Conservation (phyloP, 2,329 filamentous ascomycete genomes). For the Onygenales sp. region DNA sequence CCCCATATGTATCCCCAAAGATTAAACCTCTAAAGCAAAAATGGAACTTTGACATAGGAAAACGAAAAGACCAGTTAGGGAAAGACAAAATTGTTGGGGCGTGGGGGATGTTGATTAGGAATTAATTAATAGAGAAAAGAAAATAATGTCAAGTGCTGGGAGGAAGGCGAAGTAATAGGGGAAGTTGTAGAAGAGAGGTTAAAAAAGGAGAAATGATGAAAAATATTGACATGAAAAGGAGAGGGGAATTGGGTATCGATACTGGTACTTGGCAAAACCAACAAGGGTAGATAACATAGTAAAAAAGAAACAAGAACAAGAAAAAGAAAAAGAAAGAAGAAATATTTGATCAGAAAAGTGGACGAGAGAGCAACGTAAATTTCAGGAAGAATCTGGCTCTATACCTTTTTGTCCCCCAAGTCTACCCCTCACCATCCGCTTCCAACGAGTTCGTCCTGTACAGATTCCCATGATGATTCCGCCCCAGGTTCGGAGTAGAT, state of each 20-base stretch:
- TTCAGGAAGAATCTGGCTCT: background rate
- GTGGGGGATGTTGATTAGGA: background rate
- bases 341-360: background rate
- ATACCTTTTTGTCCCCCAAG: background rate
- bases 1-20: no score
- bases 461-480: constrained; percentile 15
- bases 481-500: constrained; percentile 25
- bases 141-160: background rate
- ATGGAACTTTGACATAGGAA: background rate
- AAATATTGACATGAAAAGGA: background rate
- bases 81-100: background rate
- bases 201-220: background rate
- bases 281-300: background rate
- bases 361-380: no score
- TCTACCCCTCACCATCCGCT: constrained; percentile 14
- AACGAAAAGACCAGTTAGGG: background rate
- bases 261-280: background rate
- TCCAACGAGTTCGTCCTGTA: constrained; percentile 26
- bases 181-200: no score
- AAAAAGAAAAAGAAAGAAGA: background rate
- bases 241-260: background rate
- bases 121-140: constrained; percentile 2
- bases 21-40: no score
- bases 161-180: constrained; percentile 3
- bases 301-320: background rate